Base-by-base conservation (phyloP, 306 rosid species). In the Gastrolobium bilobum region DNA sequence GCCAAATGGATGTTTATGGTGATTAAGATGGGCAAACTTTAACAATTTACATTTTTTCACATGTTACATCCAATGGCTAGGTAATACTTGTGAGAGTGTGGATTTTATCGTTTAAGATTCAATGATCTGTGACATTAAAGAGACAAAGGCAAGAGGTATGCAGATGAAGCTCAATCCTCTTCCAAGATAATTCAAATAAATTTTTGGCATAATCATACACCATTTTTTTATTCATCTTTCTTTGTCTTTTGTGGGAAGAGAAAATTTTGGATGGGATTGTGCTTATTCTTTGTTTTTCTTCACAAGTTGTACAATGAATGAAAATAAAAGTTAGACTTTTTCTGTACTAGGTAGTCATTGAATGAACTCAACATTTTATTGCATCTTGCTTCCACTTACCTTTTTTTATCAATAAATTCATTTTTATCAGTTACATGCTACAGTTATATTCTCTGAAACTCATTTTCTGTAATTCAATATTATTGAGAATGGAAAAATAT, bases 151-250 rank as follows among this genome's bases (percentile, higher is more conserved):
- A 46, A 79, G 73, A 65, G 87, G 78, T 76, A 78, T 79, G 75
- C 82, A 67, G 67, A 83, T 81, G 68, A 83, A 86, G 83, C 54
- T 71, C 82, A 63, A 56, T 42, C 38, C 51, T 79, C 78, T 68
- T 39, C 76, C 77, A 75, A 37, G 68, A 76, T 83, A 47, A 54
- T 83, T 79, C 78, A 44, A 76, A 83, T 84, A 79, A 77, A 6
- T 73, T 44, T 73, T 69, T 79, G 52, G 64, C 84, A 50, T 46
- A 35, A 72, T 78, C 66, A 78, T 84, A 84, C 71, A 60, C 79
- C 84, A 86, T 77, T 84, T 69, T 79, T 88, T 78, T 82, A 85
- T 85, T 87, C 87, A 81, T 79, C 87, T 72, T 29, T 59, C 13
- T 37, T 67, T 33, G 65, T 60, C 54, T 71, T 68, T 76, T 38